A percentile compares a stretch with the other conserved stretches of the same genome.
phyloP scores from a whole-genome alignment of 1,139 yeast genomes.

The Yamadazyma taylorii region DNA sequence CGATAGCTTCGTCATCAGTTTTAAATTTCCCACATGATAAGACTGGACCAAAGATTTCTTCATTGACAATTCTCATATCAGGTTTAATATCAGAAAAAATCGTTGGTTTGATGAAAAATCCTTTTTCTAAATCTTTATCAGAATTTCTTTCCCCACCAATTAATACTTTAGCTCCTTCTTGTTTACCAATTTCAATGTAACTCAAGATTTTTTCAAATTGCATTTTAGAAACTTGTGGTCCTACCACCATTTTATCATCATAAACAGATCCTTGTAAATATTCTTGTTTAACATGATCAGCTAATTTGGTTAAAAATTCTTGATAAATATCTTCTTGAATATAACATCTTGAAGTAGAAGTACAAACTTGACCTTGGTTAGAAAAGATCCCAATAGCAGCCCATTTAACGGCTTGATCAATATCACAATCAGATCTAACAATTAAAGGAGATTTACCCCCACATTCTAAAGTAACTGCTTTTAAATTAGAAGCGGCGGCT shows the following conservation, averaged over 20 bases:
- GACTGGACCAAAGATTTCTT: conserved; percentile 64
- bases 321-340: conserved; percentile 45
- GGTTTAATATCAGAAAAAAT: conserved; percentile 54
- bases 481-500: conserved; percentile 58
- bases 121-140: conserved; percentile 38
- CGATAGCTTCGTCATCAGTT: conserved; percentile 53
- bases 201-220: conserved; percentile 63
- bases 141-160: conserved; percentile 47
- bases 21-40: conserved; percentile 52
- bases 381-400: conserved; percentile 80
- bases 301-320: conserved; percentile 47
- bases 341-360: conserved; percentile 47
- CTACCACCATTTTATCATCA: conserved; percentile 59
- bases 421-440: conserved; percentile 71
- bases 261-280: conserved; percentile 63
- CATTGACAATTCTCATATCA: conserved; percentile 52
- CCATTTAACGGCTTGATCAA: conserved; percentile 82
- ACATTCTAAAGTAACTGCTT: conserved; percentile 84
- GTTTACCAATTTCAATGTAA: conserved; percentile 52
- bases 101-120: conserved; percentile 54
- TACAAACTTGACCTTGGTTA: conserved; percentile 61
- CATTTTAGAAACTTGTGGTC: conserved; percentile 73
- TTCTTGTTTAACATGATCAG: conserved; percentile 33
- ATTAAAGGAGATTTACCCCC: conserved; percentile 88
- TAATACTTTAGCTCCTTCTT: conserved; percentile 55